Conservation (phyloP, 305 asterid genomes). For the Salvia sclarea region DNA sequence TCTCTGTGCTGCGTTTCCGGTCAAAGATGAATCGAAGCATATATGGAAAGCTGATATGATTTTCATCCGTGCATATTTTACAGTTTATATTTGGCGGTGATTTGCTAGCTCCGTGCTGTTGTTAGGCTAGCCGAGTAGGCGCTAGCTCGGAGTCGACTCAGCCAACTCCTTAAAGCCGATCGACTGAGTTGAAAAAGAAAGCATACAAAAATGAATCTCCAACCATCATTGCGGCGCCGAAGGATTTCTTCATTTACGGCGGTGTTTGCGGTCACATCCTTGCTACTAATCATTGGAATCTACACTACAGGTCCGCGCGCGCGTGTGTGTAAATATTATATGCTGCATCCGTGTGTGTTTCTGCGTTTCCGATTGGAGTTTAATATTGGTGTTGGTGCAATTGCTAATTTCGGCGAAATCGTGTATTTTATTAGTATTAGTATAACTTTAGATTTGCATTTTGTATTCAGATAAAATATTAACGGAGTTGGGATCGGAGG, state of each 20-base stretch:
- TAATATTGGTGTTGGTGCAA: constrained; percentile 20
- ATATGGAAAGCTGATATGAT: constrained; percentile 35
- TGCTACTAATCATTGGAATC: constrained; percentile 41
- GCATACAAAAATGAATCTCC: constrained; percentile 30
- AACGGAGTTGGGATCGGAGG: constrained; percentile 18
- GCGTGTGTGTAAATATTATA: neutral
- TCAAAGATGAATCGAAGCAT: constrained; percentile 37
- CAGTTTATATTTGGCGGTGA: constrained; percentile 34
- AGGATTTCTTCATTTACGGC: constrained; percentile 37
- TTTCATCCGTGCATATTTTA: constrained; percentile 35
- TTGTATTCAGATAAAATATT: constrained; percentile 27
- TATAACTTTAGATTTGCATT: no score
- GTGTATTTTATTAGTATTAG: no score
- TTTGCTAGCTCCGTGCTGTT: constrained; percentile 34
- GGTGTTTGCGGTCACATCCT: constrained; percentile 28
- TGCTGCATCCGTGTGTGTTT: neutral
- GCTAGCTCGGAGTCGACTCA: constrained; percentile 39
- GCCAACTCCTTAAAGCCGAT: constrained; percentile 15
- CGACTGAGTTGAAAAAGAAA: constrained; percentile 1
- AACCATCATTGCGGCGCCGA: constrained; percentile 37
- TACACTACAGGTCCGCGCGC: constrained; percentile 48
- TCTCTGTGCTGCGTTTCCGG: constrained; percentile 31
- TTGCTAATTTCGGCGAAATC: constrained; percentile 21
- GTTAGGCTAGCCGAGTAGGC: constrained; percentile 19
- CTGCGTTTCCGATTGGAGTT: neutral